Conservation (phyloP, 2,329 filamentous ascomycete species). For the Fusarium tjaetaba region DNA sequence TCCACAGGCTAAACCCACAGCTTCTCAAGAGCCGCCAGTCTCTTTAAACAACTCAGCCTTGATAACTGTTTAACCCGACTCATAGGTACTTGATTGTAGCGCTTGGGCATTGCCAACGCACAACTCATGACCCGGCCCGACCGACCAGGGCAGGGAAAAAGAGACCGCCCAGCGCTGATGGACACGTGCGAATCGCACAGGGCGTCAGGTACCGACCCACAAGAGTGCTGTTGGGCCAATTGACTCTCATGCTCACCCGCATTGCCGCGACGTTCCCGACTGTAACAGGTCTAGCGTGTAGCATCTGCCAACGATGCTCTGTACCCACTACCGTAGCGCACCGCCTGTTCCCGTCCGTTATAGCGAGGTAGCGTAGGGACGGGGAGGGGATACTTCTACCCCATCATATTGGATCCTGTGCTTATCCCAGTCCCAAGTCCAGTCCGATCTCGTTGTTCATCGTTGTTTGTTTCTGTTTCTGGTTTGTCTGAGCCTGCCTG, state of each 20-base stretch:
- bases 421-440: conserved; percentile 36
- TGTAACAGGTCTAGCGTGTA: conserved; percentile 11
- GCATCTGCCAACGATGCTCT: conserved; percentile 20
- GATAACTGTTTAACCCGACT: not conserved
- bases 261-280: conserved; percentile 30
- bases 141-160: conserved; percentile 21
- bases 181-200: conserved; percentile 40
- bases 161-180: conserved; percentile 5
- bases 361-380: conserved; percentile 14
- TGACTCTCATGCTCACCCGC: conserved; percentile 26
- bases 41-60: conserved; percentile 6
- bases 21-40: not conserved
- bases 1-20: not conserved
- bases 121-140: conserved; percentile 36
- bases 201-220: conserved; percentile 37
- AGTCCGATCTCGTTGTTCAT: conserved; percentile 31
- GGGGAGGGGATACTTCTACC: conserved; percentile 32
- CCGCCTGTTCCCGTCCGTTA: conserved; percentile 30
- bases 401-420: conserved; percentile 38
- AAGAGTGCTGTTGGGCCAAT: conserved; percentile 18
- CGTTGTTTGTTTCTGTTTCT: conserved; percentile 19
- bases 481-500: conserved; percentile 14
- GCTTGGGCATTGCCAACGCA: conserved; percentile 31
- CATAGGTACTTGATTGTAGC: conserved; percentile 14
- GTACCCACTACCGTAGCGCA: conserved; percentile 31